Base-by-base conservation (phyloP, 768 basidiomycete species). In the Pholiota conissans region DNA sequence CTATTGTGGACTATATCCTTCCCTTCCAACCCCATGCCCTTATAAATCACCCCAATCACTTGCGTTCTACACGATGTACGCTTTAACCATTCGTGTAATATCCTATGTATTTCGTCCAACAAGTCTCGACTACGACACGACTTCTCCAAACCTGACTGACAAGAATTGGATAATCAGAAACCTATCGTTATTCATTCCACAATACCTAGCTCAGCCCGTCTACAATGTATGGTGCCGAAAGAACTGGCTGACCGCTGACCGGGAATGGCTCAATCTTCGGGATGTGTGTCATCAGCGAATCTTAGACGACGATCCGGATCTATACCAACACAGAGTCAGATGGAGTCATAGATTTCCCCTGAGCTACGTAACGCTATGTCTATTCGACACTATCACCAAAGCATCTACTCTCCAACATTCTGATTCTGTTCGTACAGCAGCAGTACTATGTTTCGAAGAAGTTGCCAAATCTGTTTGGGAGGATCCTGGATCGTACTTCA, bases 361-460 rank as follows among this genome's bases (percentile, higher is more conserved):
- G 6, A 39, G 37, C 14, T 58, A 63, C n/a, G 59, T 60, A 24
- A 63, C 62, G 1, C 56, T 52, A 20, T 37, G 5, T 13, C 45
- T 63, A 9, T 49, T 50, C 3, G 34, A 32, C 10, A 55, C 59
- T 1, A 49, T 52, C 16, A 39, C 47, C 7, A 35, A 40, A n/a
- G 56, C 49, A 2, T 8, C 10, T 5, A 29, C 18, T n/a, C 9
- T 51, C 24, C 39, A 64, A 37, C 55, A 61, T 32, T 37, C 53
- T 32, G 60, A 64, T 11, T 16, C 27, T 3, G 37, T 55, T 24
- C 28, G 61, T 20, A 47, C 54, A 13, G 55, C 60, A 1, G 46
- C 52, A 3, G 61, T 61, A 24, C 63, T 61, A 28, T 64, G 63
- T 42, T 64, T 64, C 34, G 53, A 57, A 49, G 60, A 64, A 16